Evolutionary conservation across 345 rosid genomes (phyloP).

Genomic region (Xanthoceras sorbifolium): DNA sequence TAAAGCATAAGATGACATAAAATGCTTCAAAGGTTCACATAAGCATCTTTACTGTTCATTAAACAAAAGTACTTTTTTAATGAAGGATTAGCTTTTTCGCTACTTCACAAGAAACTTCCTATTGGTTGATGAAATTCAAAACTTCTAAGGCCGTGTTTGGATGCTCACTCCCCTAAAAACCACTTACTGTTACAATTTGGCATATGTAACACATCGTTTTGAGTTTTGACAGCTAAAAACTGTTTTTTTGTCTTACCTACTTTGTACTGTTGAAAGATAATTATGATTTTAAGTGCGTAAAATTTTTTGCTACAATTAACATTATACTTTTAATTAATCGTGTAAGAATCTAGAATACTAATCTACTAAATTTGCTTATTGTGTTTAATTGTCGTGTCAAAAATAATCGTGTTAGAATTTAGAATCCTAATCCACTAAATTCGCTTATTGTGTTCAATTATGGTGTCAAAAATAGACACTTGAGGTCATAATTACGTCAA

Average conservation of each 20-base stretch:
- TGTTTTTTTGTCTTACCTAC: neutral
- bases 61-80: neutral
- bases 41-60: neutral
- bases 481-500: too few relatives aligned
- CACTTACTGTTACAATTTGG: neutral
- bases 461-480: too few relatives aligned
- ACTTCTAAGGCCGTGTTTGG: neutral
- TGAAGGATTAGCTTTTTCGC: neutral
- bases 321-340: neutral
- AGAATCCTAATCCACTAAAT: neutral
- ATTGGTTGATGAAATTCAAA: too few relatives aligned
- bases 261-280: neutral
- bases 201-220: neutral
- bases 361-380: neutral
- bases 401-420: neutral
- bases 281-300: neutral
- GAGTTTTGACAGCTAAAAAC: neutral
- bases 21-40: neutral
- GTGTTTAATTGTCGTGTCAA: neutral
- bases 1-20: neutral
- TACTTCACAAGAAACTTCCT: constrained; percentile 1
- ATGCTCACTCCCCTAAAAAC: neutral
- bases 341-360: neutral
- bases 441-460: neutral
- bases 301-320: neutral